These are phyloP conservation scores for Kwoniella dejecticola DNA, from an alignment of 768 basidiomycete genomes.

Conservation along the genomic window DNA sequence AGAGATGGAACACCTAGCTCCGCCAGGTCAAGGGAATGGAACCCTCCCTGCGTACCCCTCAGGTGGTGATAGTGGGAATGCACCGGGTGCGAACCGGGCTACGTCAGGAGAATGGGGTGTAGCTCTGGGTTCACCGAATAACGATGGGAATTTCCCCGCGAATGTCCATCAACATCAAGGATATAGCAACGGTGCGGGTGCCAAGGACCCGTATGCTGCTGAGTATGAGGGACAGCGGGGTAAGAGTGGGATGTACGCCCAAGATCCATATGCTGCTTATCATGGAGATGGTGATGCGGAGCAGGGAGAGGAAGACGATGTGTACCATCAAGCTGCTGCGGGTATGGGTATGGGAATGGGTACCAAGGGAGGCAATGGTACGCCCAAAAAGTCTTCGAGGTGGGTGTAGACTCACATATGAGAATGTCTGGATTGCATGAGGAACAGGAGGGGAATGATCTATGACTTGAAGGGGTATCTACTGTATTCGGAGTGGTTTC, in stretches of 20 bases:
- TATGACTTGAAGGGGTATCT: too few relatives aligned
- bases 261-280: slow-evolving; percentile 45
- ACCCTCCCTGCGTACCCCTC: neutral
- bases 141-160: slow-evolving; percentile 19
- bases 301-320: slow-evolving; percentile 15
- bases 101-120: slow-evolving; percentile 48
- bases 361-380: slow-evolving; percentile 7
- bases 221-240: slow-evolving; percentile 17
- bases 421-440: too few relatives aligned
- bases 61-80: neutral
- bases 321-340: slow-evolving; percentile 16
- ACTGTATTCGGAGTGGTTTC: too few relatives aligned
- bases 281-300: slow-evolving; percentile 28
- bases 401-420: too few relatives aligned
- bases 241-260: slow-evolving; percentile 33
- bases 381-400: slow-evolving; percentile 16
- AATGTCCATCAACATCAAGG: slow-evolving; percentile 14
- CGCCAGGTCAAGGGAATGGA: too few relatives aligned
- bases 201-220: slow-evolving; percentile 28
- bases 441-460: too few relatives aligned
- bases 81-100: neutral
- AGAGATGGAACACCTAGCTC: slow-evolving; percentile 19
- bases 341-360: slow-evolving; percentile 20
- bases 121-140: slow-evolving; percentile 35
- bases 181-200: slow-evolving; percentile 4